These are phyloP conservation scores for Rhynchosporium graminicola DNA, from an alignment of 2,329 filamentous ascomycete genomes.

Conservation along the genomic window DNA sequence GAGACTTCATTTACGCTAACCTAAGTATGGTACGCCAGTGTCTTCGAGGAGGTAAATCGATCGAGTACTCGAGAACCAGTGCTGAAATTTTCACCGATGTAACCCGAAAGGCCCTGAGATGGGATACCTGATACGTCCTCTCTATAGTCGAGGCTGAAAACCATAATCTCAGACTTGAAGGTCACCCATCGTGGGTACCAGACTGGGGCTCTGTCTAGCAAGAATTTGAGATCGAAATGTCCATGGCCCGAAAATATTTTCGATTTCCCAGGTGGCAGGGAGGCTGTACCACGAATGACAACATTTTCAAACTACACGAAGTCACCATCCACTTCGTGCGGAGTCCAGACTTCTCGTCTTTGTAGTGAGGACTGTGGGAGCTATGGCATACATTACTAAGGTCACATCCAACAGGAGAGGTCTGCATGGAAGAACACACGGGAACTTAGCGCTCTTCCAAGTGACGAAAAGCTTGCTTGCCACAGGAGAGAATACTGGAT, in stretches of 20 bases:
- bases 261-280: neutral
- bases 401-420: neutral
- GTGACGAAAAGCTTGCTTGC: too few relatives aligned
- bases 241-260: neutral
- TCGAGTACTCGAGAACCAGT: neutral
- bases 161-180: neutral
- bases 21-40: neutral
- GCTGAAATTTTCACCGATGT: neutral
- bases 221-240: neutral
- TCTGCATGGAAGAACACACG: neutral
- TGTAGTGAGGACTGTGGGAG: neutral
- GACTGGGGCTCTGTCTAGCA: neutral
- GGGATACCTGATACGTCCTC: neutral
- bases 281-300: neutral
- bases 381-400: neutral
- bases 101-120: neutral
- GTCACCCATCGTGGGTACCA: conserved; percentile 3
- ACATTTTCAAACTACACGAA: neutral
- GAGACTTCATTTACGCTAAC: neutral
- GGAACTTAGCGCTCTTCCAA: too few relatives aligned
- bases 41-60: neutral
- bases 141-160: neutral
- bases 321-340: neutral
- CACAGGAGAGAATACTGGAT: too few relatives aligned
- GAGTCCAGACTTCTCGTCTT: neutral